Evolutionary conservation across 768 basidiomycete genomes (phyloP).

Genomic region (Rhodosporidiobolus odoratus): DNA sequence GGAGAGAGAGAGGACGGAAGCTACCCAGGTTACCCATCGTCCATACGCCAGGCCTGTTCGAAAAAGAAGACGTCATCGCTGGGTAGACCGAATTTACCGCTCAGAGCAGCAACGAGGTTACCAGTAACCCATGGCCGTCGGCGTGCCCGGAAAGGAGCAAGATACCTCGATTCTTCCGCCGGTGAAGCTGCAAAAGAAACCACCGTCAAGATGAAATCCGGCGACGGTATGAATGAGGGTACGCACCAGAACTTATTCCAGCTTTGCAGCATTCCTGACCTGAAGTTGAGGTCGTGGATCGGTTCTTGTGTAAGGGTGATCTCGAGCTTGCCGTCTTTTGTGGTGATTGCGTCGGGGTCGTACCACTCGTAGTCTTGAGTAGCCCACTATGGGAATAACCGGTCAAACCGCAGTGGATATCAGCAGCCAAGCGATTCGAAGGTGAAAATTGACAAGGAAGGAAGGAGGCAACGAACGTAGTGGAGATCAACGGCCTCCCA

Average conservation of each 20-base stretch:
- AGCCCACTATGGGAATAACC: background rate
- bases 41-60: conserved; percentile 70
- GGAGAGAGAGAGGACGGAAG: too few relatives aligned
- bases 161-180: conserved; percentile 37
- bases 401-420: too few relatives aligned
- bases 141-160: conserved; percentile 3
- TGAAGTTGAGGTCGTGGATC: conserved; percentile 26
- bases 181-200: conserved; percentile 20
- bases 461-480: conserved; percentile 38
- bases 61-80: background rate
- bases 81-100: conserved; percentile 57
- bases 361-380: conserved; percentile 45
- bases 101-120: background rate
- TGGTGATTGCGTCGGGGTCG: conserved; percentile 47
- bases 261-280: conserved; percentile 35
- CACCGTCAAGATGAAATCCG: background rate
- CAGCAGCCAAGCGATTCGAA: background rate
- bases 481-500: conserved; percentile 51
- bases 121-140: conserved; percentile 24
- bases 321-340: conserved; percentile 44
- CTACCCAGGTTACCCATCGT: conserved; percentile 81
- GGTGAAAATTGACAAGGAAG: background rate
- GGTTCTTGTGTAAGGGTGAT: conserved; percentile 29
- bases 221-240: too few relatives aligned
- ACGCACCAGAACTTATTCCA: conserved; percentile 40